Base-by-base conservation (phyloP, 805 yeast genomes). In the Candida silvatica region DNA sequence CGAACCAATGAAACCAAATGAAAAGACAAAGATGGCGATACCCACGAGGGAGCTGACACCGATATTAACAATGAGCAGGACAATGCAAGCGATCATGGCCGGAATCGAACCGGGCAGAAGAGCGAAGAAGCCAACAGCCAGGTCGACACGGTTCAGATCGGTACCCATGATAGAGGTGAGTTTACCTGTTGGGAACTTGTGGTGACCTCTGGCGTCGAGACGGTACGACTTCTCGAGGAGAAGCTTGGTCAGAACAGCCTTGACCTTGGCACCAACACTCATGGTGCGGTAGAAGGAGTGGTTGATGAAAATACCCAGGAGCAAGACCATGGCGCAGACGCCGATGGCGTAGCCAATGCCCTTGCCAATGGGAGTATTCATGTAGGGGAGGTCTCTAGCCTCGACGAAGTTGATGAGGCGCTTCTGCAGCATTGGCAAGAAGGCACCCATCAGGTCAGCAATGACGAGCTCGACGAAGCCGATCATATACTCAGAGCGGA, bases 341-440 rank as follows among this genome's bases (percentile, higher is more conserved):
- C 88, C 94, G 29, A 87, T 57, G 5, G 88, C 76, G 47, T 73
- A 82, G 6, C 92, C 95, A 3, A 83, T 62, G 44, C 95, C 95
- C 40, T 63, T 66, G 25, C 78, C 82, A 36, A 62, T 58, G 7
- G 62, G 53, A 18, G 56, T 44, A n/a, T n/a, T n/a, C n/a, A n/a
- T n/a, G n/a, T n/a, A n/a, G 8, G 58, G 57, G 4, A 66, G 53
- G 4, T 69, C 69, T 20, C 61, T 54, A 5, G 64, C 64, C 46
- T 71, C 76, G 19, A 83, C 84, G 44, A 72, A 82, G 31, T 64
- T 63, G 38, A 84, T 77, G 38, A 85, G 60, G 32, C 67, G 61
- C 52, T 74, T 75, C 8, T 82, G 77, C 4, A 85, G 47, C 45
- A 85, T 62, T 1, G 95, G 94, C 19, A 76, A 66, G 14, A 74